These are phyloP conservation scores for Ricinus communis DNA, from an alignment of 345 rosid genomes.

Conservation along the genomic window DNA sequence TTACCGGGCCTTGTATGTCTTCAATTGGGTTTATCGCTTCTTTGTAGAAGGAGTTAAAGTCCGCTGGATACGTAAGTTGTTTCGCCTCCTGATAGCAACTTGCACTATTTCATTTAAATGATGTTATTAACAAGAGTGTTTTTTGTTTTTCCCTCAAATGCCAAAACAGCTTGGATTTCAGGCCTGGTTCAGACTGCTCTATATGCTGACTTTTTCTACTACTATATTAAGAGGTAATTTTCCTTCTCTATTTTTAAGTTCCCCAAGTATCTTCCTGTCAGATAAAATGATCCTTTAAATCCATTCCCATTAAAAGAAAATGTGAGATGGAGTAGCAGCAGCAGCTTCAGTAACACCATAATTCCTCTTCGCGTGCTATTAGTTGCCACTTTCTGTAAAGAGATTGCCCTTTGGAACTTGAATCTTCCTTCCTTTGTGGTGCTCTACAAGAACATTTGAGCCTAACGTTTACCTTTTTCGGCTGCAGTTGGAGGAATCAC, in stretches of 20 bases:
- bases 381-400: too few relatives aligned
- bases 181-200: constrained; percentile 51
- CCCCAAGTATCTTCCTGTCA: not conserved
- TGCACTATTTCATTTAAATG: too few relatives aligned
- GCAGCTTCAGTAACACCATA: not conserved
- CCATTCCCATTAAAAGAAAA: not conserved
- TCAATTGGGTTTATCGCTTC: constrained; percentile 52
- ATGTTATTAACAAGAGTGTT: not conserved
- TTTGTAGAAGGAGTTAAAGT: constrained; percentile 24
- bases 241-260: not conserved
- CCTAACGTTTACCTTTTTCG: not conserved
- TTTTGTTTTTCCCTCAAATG: constrained; percentile 2
- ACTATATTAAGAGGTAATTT: constrained; percentile 42
- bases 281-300: not conserved
- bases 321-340: not conserved
- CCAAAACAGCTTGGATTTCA: constrained; percentile 44
- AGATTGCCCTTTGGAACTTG: not conserved
- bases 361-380: not conserved
- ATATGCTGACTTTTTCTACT: constrained; percentile 51
- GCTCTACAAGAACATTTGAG: not conserved
- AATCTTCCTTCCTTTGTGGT: not conserved
- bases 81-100: constrained; percentile 2
- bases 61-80: constrained; percentile 45
- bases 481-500: constrained; percentile 42
- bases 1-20: constrained; percentile 45